A percentile compares a stretch with the other conserved stretches of the same genome.
Conservation (phyloP, 192 early-diverging fungal species). For the Coemansia sp. region DNA sequence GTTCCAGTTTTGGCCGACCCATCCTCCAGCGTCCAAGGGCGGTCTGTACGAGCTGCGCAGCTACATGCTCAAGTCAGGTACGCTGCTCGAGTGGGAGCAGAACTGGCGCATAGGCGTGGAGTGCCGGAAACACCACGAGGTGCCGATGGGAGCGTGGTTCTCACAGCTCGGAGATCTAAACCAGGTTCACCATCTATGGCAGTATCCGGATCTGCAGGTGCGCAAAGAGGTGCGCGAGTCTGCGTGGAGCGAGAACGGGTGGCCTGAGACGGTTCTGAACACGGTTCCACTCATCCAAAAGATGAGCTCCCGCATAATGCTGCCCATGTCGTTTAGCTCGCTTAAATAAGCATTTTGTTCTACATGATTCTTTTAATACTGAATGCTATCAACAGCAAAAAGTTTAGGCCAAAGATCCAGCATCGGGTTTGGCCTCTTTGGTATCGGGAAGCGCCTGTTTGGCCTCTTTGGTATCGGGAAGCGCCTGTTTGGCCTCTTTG, state of each 20-base stretch:
- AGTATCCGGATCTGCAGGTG: constrained; percentile 81
- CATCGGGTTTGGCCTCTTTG: neutral
- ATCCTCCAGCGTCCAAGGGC: constrained; percentile 69
- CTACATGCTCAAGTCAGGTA: constrained; percentile 84
- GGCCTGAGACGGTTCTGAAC: constrained; percentile 88
- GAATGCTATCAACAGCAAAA: neutral
- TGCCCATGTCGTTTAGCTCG: constrained; percentile 74
- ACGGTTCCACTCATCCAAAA: constrained; percentile 79
- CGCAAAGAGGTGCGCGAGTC: constrained; percentile 88
- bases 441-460: neutral
- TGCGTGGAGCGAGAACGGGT: constrained; percentile 92
- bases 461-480: neutral
- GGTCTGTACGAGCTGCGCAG: constrained; percentile 92
- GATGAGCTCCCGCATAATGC: constrained; percentile 80
- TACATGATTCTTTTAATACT: neutral
- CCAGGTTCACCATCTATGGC: constrained; percentile 91
- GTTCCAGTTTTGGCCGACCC: constrained; percentile 88
- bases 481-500: neutral
- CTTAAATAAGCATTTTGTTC: constrained; percentile 53
- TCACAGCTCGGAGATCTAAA: constrained; percentile 85
- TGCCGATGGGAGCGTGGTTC: constrained; percentile 96
- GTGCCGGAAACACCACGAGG: constrained; percentile 81
- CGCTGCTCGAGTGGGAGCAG: constrained; percentile 89
- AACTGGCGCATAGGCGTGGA: constrained; percentile 88
- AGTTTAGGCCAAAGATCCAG: neutral